Conservation (phyloP, 176 grass and related monocot genomes). For the Otatea glauca region DNA sequence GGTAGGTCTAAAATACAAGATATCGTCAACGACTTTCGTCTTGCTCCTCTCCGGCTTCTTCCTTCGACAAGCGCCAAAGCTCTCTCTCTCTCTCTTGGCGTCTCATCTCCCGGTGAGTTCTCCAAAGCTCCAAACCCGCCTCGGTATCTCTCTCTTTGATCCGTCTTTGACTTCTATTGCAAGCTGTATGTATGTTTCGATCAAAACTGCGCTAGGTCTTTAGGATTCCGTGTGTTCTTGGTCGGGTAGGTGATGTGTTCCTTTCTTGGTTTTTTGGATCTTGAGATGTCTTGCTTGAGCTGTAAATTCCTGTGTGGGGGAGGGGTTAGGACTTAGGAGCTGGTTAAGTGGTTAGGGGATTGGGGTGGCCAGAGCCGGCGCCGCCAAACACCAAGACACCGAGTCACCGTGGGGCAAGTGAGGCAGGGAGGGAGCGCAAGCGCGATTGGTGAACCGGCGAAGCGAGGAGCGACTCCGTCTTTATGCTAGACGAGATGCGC, state of each 20-base stretch:
- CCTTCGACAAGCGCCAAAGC: background rate
- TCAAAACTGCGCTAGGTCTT: background rate
- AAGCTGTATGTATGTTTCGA: background rate
- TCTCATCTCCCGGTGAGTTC: constrained; percentile 29
- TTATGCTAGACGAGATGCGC: too few species aligned
- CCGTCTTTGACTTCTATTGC: background rate
- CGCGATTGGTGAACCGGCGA: too few species aligned
- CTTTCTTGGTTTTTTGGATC: background rate
- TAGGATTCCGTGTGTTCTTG: constrained; percentile 16
- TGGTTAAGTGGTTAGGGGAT: background rate
- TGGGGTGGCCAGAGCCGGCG: background rate
- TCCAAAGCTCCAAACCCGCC: background rate
- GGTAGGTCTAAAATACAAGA: background rate
- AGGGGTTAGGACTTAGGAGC: background rate
- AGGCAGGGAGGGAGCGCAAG: too few species aligned
- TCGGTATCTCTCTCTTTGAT: background rate
- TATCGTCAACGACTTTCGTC: background rate
- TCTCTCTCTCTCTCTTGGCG: background rate
- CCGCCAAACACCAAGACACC: too few species aligned
- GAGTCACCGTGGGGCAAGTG: too few species aligned
- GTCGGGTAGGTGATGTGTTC: background rate
- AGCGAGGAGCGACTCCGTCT: too few species aligned
- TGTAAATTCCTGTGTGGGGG: background rate
- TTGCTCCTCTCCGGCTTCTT: background rate
- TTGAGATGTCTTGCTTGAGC: background rate